phyloP scores from a whole-genome alignment of 208 protist genomes.

The Sergeia podlipaevii region DNA sequence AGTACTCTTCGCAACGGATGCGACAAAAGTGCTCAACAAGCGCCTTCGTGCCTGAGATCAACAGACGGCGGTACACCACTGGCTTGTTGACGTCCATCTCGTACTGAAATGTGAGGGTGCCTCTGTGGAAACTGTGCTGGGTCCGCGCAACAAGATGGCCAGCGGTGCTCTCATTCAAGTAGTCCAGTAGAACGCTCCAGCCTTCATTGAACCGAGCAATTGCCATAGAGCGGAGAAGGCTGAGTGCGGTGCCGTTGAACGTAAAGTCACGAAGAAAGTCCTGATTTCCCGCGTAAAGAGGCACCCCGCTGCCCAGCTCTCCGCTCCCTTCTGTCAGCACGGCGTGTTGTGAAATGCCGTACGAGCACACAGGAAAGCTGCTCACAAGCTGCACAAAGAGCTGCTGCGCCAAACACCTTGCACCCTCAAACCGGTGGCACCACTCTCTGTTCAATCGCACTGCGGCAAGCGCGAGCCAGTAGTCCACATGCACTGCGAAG shows the following conservation, averaged over 20 bases:
- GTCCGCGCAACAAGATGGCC: conserved; percentile 60
- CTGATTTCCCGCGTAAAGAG: conserved; percentile 48
- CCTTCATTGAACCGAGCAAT: conserved; percentile 76
- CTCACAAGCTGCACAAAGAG: conserved; percentile 85
- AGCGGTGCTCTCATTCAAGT: conserved; percentile 27
- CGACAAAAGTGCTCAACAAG: conserved; percentile 69
- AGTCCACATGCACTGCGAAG: conserved; percentile 75
- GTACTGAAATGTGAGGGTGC: conserved; percentile 69
- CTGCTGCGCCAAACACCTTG: conserved; percentile 82
- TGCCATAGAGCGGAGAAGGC: conserved; percentile 44
- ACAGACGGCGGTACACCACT: conserved; percentile 59
- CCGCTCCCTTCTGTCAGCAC: conserved; percentile 9
- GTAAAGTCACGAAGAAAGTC: conserved; percentile 34
- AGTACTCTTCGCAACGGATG: conserved; percentile 14
- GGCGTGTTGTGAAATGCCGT: conserved; percentile 26
- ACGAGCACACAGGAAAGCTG: conserved; percentile 59
- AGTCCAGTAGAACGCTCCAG: conserved; percentile 82
- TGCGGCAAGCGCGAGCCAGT: conserved; percentile 68
- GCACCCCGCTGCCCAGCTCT: conserved; percentile 17
- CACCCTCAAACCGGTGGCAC: conserved; percentile 73
- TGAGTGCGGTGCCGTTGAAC: conserved; percentile 9
- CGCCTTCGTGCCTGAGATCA: conserved; percentile 62
- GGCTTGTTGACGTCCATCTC: conserved; percentile 70
- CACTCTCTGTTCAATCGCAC: conserved; percentile 72
- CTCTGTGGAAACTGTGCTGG: conserved; percentile 58